phyloP scores from a whole-genome alignment of 2,329 filamentous ascomycete genomes.

The Neonectria faginata region DNA sequence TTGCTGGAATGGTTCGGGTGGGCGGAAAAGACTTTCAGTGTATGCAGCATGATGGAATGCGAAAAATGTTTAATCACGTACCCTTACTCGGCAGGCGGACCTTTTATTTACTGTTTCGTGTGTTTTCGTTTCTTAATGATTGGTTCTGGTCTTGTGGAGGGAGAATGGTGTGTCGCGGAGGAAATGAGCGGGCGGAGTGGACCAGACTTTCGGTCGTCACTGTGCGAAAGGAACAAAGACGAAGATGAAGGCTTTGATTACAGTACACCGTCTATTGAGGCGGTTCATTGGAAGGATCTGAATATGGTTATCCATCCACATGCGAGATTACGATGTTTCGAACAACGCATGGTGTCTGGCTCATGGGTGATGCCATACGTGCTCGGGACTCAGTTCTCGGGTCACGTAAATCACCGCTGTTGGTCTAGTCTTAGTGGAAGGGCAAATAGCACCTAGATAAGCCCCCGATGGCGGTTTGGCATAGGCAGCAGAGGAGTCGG shows the following conservation, averaged over 20 bases:
- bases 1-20: conserved; percentile 20
- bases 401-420: conserved; percentile 20
- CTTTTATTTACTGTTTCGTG: not conserved
- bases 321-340: conserved; percentile 2
- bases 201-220: not conserved
- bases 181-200: conserved; percentile 18
- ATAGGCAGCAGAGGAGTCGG: not conserved
- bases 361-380: conserved; percentile 10
- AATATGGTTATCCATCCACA: not conserved
- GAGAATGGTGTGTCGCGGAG: not conserved
- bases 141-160: conserved; percentile 5
- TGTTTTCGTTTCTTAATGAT: not conserved
- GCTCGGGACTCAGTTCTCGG: conserved; percentile 17
- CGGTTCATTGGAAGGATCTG: not conserved
- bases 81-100: not conserved
- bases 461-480: conserved; percentile 12
- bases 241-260: not conserved
- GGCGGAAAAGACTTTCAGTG: conserved; percentile 28
- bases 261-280: not conserved
- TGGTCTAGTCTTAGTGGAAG: not conserved
- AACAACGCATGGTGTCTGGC: not conserved
- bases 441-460: conserved; percentile 11
- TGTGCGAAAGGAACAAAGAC: not conserved
- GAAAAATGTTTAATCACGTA: conserved; percentile 38
- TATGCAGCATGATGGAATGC: conserved; percentile 41